Base-by-base conservation (phyloP, 129 eudicot species). In the Saposhnikovia divaricata region DNA sequence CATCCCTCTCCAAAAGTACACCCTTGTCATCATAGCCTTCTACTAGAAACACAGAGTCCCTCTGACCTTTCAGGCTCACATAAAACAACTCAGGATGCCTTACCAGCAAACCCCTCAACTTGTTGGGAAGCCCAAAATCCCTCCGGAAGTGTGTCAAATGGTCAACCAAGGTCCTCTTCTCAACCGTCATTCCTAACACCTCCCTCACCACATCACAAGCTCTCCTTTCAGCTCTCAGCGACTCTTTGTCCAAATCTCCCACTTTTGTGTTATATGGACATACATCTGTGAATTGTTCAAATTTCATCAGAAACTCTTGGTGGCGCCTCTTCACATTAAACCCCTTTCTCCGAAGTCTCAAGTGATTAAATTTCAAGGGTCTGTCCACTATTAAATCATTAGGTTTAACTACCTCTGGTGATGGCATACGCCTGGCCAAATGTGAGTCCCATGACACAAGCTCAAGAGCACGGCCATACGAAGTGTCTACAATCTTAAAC, bases 381-480 rank as follows among this genome's bases (percentile, higher is more conserved):
- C 99, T 85, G 78, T 95, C 97, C 23, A 95, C 97, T 46, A 95
- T 95, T 86, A 92, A 79, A 4, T 83, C 95, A 70, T 65, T 80
- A 8, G 90, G 74, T 55, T 83, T 74, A 47, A 16, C 82, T 44
- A 21, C 80, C 45, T 85, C 96, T 21, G 86, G 84, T 50, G 59
- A 69, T 6, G 94, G 90, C 34, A 92, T 63, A 37, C 83, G 90
- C 28, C 77, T 81, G 10, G 94, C 97, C 85, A 95, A 75, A 78
- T 74, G 28, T 11, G 82, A 40, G 80, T 92, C 93, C 85, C 95
- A 95, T 0, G 88, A 83, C 69, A 95, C 99, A 57, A 95, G 91
- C 90, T 95, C 97, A 45, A 95, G 96, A 8, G 99, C 96, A 78
- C 94, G 97, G 25, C 99, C 99, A 63, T 95, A 95, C 23, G 97